phyloP scores from a whole-genome alignment of 495 filamentous ascomycete genomes.

The Bathelium albidoporum region DNA sequence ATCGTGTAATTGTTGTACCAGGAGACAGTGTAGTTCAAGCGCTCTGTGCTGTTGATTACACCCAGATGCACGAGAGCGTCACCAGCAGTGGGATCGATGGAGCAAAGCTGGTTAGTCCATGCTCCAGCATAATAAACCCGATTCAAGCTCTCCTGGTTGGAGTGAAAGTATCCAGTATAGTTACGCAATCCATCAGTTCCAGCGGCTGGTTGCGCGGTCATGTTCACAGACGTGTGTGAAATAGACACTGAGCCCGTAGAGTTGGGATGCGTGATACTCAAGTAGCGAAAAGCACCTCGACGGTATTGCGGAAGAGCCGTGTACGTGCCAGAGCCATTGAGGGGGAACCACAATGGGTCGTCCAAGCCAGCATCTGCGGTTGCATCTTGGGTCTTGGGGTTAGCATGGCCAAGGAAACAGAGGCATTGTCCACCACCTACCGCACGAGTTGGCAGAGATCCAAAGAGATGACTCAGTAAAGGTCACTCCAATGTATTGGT shows the following conservation, averaged over 20 bases:
- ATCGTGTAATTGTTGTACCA: constrained; percentile 34
- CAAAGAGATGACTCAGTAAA: constrained; percentile 37
- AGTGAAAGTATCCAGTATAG: constrained; percentile 43
- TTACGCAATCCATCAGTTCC: constrained; percentile 16
- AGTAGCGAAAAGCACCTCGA: constrained; percentile 37
- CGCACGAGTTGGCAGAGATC: constrained; percentile 31
- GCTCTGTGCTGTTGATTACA: constrained; percentile 12
- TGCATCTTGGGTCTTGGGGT: constrained; percentile 23
- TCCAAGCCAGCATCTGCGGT: constrained; percentile 36
- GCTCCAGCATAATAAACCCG: constrained; percentile 55
- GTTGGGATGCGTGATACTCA: constrained; percentile 27
- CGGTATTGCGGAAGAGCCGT: constrained; percentile 28
- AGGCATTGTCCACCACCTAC: not conserved
- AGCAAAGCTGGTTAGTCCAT: constrained; percentile 49
- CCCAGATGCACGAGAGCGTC: constrained; percentile 36
- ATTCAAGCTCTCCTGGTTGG: constrained; percentile 38
- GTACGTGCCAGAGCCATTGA: constrained; percentile 27
- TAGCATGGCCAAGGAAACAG: not conserved
- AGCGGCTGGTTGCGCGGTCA: constrained; percentile 22
- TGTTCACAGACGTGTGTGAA: constrained; percentile 17
- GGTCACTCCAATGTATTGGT: constrained; percentile 35
- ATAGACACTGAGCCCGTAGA: constrained; percentile 20
- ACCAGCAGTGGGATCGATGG: constrained; percentile 41
- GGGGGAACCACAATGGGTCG: constrained; percentile 32
- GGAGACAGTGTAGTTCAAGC: constrained; percentile 18